A percentile compares a stretch with the other conserved stretches of the same genome.
phyloP scores from a whole-genome alignment of 2,329 filamentous ascomycete species.

The Aspergillus candidus region DNA sequence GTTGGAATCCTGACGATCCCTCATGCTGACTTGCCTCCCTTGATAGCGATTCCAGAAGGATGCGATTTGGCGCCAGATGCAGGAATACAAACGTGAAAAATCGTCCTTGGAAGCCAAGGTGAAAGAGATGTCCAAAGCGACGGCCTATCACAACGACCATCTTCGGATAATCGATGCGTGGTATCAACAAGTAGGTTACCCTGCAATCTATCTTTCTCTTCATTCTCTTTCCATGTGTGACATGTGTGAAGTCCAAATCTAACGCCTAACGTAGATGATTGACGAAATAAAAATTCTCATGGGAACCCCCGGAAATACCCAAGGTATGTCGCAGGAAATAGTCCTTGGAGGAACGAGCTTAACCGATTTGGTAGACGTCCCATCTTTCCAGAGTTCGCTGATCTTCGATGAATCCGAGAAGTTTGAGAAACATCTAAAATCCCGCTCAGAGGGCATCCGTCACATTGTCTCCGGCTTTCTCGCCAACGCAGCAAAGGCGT shows the following conservation, averaged over 20 bases:
- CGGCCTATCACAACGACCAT: conserved; percentile 84
- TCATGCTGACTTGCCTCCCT: conserved; percentile 24
- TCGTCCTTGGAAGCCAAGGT: conserved; percentile 72
- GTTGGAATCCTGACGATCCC: conserved; percentile 17
- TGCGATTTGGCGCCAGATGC: conserved; percentile 95
- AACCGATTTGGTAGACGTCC: conserved; percentile 12
- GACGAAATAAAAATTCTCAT: conserved; percentile 43
- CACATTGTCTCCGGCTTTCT: conserved; percentile 67
- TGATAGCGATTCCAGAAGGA: conserved; percentile 84
- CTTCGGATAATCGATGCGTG: conserved; percentile 84
- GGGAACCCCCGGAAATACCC: conserved; percentile 22
- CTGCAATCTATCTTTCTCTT: not conserved
- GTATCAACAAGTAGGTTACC: conserved; percentile 74
- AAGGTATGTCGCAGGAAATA: conserved; percentile 20
- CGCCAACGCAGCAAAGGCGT: conserved; percentile 36
- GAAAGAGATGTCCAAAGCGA: conserved; percentile 70
- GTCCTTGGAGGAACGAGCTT: too few relatives aligned
- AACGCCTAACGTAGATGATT: conserved; percentile 29
- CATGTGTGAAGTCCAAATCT: conserved; percentile 1
- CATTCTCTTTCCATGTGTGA: too few relatives aligned
- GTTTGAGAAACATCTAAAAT: conserved; percentile 74
- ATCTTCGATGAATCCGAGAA: conserved; percentile 50
- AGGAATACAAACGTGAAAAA: conserved; percentile 92
- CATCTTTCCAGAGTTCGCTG: conserved; percentile 47
- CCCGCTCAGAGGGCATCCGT: conserved; percentile 70